phyloP scores from a whole-genome alignment of 805 yeast species.

The Yarrowia porcina region DNA sequence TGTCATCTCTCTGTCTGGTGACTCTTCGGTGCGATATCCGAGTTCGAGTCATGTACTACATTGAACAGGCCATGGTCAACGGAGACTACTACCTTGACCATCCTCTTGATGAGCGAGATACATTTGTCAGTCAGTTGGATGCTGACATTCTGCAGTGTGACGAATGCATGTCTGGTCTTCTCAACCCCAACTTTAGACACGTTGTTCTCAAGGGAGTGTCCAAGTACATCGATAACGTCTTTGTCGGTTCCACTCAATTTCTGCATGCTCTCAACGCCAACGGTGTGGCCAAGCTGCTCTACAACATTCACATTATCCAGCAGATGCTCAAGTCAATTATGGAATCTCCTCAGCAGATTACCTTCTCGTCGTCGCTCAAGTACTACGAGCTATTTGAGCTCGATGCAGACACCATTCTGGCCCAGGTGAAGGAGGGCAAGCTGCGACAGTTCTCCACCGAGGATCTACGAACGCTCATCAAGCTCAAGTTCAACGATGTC shows the following conservation, averaged over 20 bases:
- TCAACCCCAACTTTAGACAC: slow-evolving; percentile 36
- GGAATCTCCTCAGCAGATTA: slow-evolving; percentile 50
- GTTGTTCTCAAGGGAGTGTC: slow-evolving; percentile 50
- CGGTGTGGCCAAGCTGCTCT: slow-evolving; percentile 57
- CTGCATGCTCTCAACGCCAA: slow-evolving; percentile 51
- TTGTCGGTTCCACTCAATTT: slow-evolving; percentile 52
- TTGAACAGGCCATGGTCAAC: slow-evolving; percentile 48
- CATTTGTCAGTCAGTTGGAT: slow-evolving; percentile 50
- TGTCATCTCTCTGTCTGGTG: slow-evolving; percentile 37
- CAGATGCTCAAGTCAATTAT: slow-evolving; percentile 64
- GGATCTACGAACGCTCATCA: slow-evolving; percentile 51
- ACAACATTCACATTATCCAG: slow-evolving; percentile 63
- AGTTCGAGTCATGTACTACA: slow-evolving; percentile 50
- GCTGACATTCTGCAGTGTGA: slow-evolving; percentile 48
- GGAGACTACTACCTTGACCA: slow-evolving; percentile 51
- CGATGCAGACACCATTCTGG: slow-evolving; percentile 49
- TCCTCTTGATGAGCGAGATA: slow-evolving; percentile 60
- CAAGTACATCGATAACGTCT: slow-evolving; percentile 48
- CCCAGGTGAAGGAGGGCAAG: slow-evolving; percentile 40
- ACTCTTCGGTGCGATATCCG: slow-evolving; percentile 58
- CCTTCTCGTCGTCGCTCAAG: slow-evolving; percentile 50
- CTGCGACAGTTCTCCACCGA: slow-evolving; percentile 40
- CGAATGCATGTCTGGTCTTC: slow-evolving; percentile 41
- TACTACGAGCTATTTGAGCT: slow-evolving; percentile 57
- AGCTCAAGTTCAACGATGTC: slow-evolving; percentile 49